A percentile compares a stretch with the other conserved stretches of the same genome.
Conservation (phyloP, 2,329 filamentous ascomycete genomes). For the Coniochaeta sp. region DNA sequence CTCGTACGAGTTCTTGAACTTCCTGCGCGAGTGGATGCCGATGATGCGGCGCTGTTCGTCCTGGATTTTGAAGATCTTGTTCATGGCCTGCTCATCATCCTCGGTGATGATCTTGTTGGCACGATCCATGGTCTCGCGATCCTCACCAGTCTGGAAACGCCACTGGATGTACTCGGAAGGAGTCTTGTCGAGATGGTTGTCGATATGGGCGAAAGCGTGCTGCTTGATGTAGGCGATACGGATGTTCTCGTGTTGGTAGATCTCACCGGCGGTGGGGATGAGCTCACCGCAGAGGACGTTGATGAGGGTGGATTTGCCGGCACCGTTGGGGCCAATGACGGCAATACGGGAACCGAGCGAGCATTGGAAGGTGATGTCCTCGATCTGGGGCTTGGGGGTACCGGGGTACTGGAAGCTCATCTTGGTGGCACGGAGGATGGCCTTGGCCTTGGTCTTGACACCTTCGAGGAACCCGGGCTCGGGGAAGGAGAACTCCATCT, state of each 20-base stretch:
- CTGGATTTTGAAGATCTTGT: conserved; percentile 96
- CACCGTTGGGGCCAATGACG: conserved; percentile 99
- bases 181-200: conserved; percentile 95
- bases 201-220: conserved; percentile 98
- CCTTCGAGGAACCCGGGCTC: conserved; percentile 99
- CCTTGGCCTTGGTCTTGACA: conserved; percentile 99
- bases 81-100: conserved; percentile 97
- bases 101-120: conserved; percentile 99
- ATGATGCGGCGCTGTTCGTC: conserved; percentile 86
- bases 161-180: conserved; percentile 99
- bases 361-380: conserved; percentile 94
- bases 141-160: conserved; percentile 99
- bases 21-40: conserved; percentile 89
- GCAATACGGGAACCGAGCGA: conserved; percentile 98
- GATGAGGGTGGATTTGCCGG: conserved; percentile 97
- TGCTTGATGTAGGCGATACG: conserved; percentile 99
- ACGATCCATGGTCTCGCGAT: conserved; percentile 99
- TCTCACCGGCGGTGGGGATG: conserved; percentile 89
- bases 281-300: conserved; percentile 98
- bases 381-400: conserved; percentile 86
- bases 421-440: conserved; percentile 94
- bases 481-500: conserved; percentile 97
- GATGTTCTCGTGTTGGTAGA: conserved; percentile 99
- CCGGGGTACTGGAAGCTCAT: conserved; percentile 99
- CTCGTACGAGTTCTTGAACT: conserved; percentile 99